Conservation (phyloP, 2,329 filamentous ascomycete species). For the Chaetomium strumarium region DNA sequence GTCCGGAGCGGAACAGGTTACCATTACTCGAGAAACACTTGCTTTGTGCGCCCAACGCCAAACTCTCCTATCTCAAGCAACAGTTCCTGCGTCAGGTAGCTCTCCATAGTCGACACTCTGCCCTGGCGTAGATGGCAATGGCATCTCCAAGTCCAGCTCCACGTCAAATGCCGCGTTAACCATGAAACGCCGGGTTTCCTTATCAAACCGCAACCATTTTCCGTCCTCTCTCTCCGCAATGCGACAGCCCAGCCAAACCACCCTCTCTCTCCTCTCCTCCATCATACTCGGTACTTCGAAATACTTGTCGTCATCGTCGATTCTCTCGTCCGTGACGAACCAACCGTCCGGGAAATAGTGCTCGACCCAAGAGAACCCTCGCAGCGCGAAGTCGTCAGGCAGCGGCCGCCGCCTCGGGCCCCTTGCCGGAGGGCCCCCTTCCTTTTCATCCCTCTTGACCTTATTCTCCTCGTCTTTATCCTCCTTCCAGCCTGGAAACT, state of each 20-base stretch:
- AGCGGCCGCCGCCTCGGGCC: conserved; percentile 40
- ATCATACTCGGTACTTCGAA: conserved; percentile 57
- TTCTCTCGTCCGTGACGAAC: conserved; percentile 47
- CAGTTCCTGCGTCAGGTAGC: conserved; percentile 21
- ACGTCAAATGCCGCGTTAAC: conserved; percentile 35
- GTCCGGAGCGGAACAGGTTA: no score
- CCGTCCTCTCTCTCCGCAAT: conserved; percentile 34
- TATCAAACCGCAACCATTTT: conserved; percentile 44
- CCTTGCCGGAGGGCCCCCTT: not conserved
- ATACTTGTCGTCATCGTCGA: conserved; percentile 63
- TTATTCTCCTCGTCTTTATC: not conserved
- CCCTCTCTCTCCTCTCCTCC: conserved; percentile 51
- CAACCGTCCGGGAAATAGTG: conserved; percentile 53
- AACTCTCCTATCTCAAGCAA: conserved; percentile 4
- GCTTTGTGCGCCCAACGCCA: not conserved
- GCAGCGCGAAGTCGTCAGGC: conserved; percentile 63
- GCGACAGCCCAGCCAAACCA: conserved; percentile 51
- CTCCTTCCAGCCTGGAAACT: conserved; percentile 40
- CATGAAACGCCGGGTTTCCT: conserved; percentile 33
- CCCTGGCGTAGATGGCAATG: not conserved
- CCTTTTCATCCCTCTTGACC: not conserved
- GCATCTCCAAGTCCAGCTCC: conserved; percentile 25
- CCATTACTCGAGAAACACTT: no score
- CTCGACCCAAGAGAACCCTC: conserved; percentile 56
- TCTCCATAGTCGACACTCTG: conserved; percentile 21